phyloP scores from a whole-genome alignment of 495 filamentous ascomycete genomes.

The Parachaetomium inaequale region DNA sequence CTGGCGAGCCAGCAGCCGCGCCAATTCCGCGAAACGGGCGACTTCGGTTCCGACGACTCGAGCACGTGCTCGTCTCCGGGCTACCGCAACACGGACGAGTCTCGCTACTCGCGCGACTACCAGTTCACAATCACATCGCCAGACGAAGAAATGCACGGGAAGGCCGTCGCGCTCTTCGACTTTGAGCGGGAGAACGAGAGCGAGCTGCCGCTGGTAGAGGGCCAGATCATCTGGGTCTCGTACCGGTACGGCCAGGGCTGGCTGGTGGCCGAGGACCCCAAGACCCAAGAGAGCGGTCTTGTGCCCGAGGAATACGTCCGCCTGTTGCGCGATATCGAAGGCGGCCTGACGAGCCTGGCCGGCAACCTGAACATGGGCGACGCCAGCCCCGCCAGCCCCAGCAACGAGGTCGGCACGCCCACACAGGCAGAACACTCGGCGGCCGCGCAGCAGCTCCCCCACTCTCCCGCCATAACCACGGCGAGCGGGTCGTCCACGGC shows the following conservation, averaged over 20 bases:
- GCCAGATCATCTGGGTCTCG: constrained; percentile 93
- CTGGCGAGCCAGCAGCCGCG: constrained; percentile 42
- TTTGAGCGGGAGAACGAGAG: constrained; percentile 95
- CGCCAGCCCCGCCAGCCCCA: constrained; percentile 39
- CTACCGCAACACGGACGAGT: constrained; percentile 51
- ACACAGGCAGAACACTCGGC: constrained; percentile 50
- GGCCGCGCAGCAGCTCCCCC: constrained; percentile 31
- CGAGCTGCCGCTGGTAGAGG: constrained; percentile 86
- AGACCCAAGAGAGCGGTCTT: constrained; percentile 75
- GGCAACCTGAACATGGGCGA: constrained; percentile 36
- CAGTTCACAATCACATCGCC: constrained; percentile 93
- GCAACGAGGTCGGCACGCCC: constrained; percentile 49
- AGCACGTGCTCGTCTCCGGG: constrained; percentile 51
- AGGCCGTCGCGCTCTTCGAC: constrained; percentile 92
- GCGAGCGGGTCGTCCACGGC: constrained; percentile 27
- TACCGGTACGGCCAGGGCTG: constrained; percentile 95
- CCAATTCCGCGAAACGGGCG: constrained; percentile 55
- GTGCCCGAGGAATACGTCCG: constrained; percentile 97
- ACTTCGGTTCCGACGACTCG: constrained; percentile 58
- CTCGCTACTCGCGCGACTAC: constrained; percentile 81
- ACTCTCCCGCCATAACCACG: constrained; percentile 43
- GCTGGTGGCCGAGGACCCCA: constrained; percentile 96
- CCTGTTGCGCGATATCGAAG: constrained; percentile 86
- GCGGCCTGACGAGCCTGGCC: constrained; percentile 52
- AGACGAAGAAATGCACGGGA: constrained; percentile 96